These are phyloP conservation scores for Epichloe uncinata DNA, from an alignment of 2,329 filamentous ascomycete genomes.

Conservation along the genomic window DNA sequence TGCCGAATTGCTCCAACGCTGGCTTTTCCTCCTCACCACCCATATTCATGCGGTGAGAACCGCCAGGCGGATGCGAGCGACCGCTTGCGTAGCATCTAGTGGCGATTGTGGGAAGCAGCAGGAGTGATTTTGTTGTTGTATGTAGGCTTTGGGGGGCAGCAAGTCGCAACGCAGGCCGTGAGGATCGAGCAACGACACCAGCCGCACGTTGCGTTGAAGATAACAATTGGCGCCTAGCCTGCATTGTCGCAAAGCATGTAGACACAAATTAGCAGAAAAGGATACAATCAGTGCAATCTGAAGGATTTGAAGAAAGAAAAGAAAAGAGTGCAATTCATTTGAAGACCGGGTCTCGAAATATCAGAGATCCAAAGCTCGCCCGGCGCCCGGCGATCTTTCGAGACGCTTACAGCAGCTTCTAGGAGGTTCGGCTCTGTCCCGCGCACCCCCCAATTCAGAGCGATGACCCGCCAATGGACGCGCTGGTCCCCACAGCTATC, in stretches of 20 bases:
- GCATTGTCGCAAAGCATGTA: constrained; percentile 19
- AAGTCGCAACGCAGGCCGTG: constrained; percentile 16
- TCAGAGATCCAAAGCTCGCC: constrained; percentile 6
- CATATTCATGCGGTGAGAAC: constrained; percentile 88
- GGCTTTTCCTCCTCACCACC: constrained; percentile 65
- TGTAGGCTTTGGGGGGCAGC: constrained; percentile 11
- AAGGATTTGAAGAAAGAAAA: constrained; percentile 2
- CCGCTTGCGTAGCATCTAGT: constrained; percentile 52
- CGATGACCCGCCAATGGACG: neutral
- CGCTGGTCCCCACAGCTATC: neutral
- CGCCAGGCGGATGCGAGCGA: constrained; percentile 74
- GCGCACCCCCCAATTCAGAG: neutral
- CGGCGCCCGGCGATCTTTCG: neutral
- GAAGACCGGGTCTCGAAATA: constrained; percentile 4
- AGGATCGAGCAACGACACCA: constrained; percentile 17
- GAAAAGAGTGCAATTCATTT: neutral
- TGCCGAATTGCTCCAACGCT: constrained; percentile 78
- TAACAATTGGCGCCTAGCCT: constrained; percentile 27
- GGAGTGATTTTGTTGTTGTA: constrained; percentile 9
- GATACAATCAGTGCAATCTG: neutral
- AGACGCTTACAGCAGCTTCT: constrained; percentile 23
- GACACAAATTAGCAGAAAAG: neutral
- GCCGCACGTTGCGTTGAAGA: constrained; percentile 25
- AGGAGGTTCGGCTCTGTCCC: constrained; percentile 21
- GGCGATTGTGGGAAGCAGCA: constrained; percentile 25